Conservation (phyloP, 306 rosid genomes). For the Astragalus glycyphyllos region DNA sequence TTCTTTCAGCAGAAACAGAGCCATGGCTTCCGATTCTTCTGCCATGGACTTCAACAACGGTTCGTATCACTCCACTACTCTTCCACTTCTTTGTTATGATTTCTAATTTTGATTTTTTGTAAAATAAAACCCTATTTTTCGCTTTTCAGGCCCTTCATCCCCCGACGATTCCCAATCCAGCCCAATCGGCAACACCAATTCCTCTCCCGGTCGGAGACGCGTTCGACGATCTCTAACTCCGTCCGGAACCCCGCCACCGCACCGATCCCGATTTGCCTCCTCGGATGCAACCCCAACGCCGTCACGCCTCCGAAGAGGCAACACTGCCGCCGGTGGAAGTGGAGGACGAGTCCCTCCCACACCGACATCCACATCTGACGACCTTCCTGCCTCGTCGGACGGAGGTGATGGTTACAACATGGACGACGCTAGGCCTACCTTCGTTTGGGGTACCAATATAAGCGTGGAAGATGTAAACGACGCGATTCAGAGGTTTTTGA, state of each 20-base stretch:
- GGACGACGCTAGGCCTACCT: slow-evolving; percentile 85
- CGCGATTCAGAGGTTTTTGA: slow-evolving; percentile 79
- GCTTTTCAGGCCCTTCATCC: slow-evolving; percentile 71
- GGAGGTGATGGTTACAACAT: slow-evolving; percentile 79
- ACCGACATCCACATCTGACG: slow-evolving; percentile 80
- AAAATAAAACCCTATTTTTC: slow-evolving; percentile 5
- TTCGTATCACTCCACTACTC: slow-evolving; percentile 36
- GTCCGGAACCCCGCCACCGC: slow-evolving; percentile 64
- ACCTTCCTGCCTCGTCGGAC: slow-evolving; percentile 70
- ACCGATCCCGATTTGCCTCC: slow-evolving; percentile 67
- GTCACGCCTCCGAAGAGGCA: slow-evolving; percentile 48
- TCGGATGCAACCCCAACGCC: slow-evolving; percentile 73
- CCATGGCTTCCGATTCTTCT: slow-evolving; percentile 89
- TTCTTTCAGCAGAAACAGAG: slow-evolving; percentile 26
- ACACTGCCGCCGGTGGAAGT: background rate
- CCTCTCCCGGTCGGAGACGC: slow-evolving; percentile 65
- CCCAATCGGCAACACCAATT: slow-evolving; percentile 81
- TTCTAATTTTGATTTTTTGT: slow-evolving; percentile 3
- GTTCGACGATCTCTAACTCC: slow-evolving; percentile 70
- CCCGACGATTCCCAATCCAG: slow-evolving; percentile 85
- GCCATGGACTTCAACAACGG: slow-evolving; percentile 66
- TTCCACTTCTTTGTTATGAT: background rate
- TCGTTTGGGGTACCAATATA: slow-evolving; percentile 94
- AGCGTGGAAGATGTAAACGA: slow-evolving; percentile 91
- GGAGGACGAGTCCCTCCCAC: slow-evolving; percentile 54